Evolutionary conservation across 352 stramenopile genomes (phyloP), one percentile per base, ranked within the genome.

Genomic region (Phytophthora multivora): DNA sequence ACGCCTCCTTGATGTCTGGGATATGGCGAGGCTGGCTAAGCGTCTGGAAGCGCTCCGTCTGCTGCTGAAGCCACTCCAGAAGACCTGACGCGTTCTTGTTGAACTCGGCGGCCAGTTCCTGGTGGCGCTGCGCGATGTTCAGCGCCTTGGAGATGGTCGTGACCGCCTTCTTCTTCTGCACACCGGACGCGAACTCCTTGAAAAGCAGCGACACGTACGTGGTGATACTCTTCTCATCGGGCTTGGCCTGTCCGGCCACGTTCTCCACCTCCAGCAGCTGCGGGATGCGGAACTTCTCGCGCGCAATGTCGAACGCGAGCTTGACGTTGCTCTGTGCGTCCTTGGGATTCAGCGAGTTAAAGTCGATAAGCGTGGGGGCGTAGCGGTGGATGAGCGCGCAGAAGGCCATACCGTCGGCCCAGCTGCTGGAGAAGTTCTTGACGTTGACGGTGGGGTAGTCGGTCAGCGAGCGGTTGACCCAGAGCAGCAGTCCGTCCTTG

Each of bases 201-300:
- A 96, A 97, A 42, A 97, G 85, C 43, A 96, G 71, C 26, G 86
- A 93, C 19, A 97, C 87, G 63, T 97, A 97, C 60, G 90, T 96
- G 43, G 94, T 93, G 69, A 97, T 95, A 66, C 80, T 94, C 79
- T 97, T 97, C 48, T 97, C 90, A 35, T 97, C 90, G 1, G 89
- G 89, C 61, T 97, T 96, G 9, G 70, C 77, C 19, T 84, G 79
- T 49, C 88, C 89, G 5, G 86, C 86, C 15, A 97, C 87, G 39
- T 95, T 91, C 30, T 85, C 76, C 19, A 94, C 85, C 60, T 97
- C 89, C 4, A 97, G 69, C 42, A 97, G 67, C 61, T 93, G 81
- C 39, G 87, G 88, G 67, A 97, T 96, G 55, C 75, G 86, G 47
- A 97, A 90, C 63, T 91, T 91, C 39, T 92, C 73, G 58, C 89